Evolutionary conservation across 2,329 filamentous ascomycete genomes (phyloP).

Genomic region (Gremmenia infestans): DNA sequence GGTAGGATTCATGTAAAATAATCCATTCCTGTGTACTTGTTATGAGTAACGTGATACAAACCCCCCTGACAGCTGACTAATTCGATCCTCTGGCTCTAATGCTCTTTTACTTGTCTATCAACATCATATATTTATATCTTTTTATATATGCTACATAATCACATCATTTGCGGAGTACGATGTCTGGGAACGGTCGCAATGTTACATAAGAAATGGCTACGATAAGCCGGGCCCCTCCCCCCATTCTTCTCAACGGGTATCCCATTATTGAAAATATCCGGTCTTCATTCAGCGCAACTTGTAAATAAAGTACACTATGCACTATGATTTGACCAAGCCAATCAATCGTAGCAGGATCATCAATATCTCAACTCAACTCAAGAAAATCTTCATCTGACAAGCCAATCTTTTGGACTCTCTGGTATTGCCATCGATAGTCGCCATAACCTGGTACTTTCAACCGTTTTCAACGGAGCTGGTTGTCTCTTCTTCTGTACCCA

Average conservation of each 20-base stretch:
- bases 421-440: conserved; percentile 8
- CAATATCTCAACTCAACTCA: conserved; percentile 23
- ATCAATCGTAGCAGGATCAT: background rate
- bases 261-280: background rate
- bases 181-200: background rate
- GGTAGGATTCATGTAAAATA: too few species aligned
- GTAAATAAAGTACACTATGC: background rate
- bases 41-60: conserved; percentile 6
- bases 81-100: background rate
- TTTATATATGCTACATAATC: background rate
- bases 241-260: background rate
- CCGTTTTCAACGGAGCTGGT: conserved; percentile 3
- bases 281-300: background rate
- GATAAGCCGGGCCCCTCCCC: background rate
- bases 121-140: background rate
- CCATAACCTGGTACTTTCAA: conserved; percentile 23
- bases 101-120: background rate
- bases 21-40: too few species aligned
- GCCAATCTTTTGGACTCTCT: conserved; percentile 20
- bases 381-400: conserved; percentile 12
- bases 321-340: background rate
- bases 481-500: conserved; percentile 20
- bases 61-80: background rate
- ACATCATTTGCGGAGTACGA: background rate
- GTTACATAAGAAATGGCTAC: conserved; percentile 4